Evolutionary conservation across 192 early-diverging fungal species (phyloP).

Genomic region (Linnemannia hyalina): DNA sequence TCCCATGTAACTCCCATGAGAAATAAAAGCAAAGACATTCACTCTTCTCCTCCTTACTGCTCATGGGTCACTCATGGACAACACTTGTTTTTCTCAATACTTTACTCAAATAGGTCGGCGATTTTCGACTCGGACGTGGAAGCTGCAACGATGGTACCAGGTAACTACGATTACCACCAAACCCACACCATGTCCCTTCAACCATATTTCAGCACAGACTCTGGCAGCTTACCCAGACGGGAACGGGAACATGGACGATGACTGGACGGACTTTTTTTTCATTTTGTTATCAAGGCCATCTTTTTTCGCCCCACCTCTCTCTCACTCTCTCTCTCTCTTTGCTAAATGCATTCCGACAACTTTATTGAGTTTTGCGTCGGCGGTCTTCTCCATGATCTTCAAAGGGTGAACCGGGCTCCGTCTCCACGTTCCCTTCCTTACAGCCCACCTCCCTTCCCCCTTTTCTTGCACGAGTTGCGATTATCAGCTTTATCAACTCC

Average conservation of each 20-base stretch:
- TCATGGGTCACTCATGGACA: neutral
- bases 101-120: neutral
- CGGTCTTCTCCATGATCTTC: no score
- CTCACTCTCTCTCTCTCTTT: no score
- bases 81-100: neutral
- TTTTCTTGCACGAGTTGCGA: no score
- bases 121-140: neutral
- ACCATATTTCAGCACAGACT: neutral
- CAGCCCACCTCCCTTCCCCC: no score
- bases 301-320: neutral
- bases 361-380: no score
- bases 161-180: neutral
- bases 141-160: neutral
- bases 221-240: neutral
- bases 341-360: no score
- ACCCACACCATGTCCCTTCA: neutral
- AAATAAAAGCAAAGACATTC: neutral
- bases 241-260: neutral
- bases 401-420: no score
- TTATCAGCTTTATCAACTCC: no score
- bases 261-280: neutral
- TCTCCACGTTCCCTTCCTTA: no score
- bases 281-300: neutral
- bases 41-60: neutral
- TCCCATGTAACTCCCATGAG: constrained; percentile 13